phyloP scores from a whole-genome alignment of 192 early-diverging fungal genomes.

The Chytriomyces sp. region DNA sequence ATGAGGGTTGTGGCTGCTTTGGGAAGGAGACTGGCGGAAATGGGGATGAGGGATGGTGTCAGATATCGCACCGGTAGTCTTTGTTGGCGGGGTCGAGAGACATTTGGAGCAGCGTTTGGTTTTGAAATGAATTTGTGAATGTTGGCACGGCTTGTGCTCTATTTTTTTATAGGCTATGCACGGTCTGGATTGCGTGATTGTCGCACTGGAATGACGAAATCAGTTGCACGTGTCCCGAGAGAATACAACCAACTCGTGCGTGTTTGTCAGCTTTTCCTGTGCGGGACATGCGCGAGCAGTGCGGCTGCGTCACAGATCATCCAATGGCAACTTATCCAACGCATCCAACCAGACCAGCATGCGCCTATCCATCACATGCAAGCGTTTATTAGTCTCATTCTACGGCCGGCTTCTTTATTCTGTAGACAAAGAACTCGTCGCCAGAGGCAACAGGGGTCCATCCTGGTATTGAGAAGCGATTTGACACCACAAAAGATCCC shows the following conservation, averaged over 20 bases:
- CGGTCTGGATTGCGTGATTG: not conserved
- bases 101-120: conserved; percentile 26
- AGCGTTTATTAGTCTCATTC: not conserved
- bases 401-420: not conserved
- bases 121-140: not conserved
- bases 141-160: too few relatives aligned
- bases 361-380: not conserved
- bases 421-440: conserved; percentile 1
- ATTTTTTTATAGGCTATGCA: too few relatives aligned
- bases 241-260: not conserved
- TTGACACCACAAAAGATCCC: not conserved
- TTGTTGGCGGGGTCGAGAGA: conserved; percentile 55
- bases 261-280: not conserved
- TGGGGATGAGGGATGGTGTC: not conserved
- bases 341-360: too few relatives aligned
- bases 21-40: not conserved
- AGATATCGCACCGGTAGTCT: conserved; percentile 42
- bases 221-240: not conserved
- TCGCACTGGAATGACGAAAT: not conserved
- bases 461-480: conserved; percentile 11
- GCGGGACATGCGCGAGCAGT: too few relatives aligned
- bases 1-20: not conserved
- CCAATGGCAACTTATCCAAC: too few relatives aligned
- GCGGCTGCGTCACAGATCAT: too few relatives aligned
- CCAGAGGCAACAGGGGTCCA: not conserved